A percentile compares a stretch with the other conserved stretches of the same genome.
These are phyloP conservation scores for Ophiocordyceps sinensis DNA, from an alignment of 2,329 filamentous ascomycete species.

Conservation along the genomic window DNA sequence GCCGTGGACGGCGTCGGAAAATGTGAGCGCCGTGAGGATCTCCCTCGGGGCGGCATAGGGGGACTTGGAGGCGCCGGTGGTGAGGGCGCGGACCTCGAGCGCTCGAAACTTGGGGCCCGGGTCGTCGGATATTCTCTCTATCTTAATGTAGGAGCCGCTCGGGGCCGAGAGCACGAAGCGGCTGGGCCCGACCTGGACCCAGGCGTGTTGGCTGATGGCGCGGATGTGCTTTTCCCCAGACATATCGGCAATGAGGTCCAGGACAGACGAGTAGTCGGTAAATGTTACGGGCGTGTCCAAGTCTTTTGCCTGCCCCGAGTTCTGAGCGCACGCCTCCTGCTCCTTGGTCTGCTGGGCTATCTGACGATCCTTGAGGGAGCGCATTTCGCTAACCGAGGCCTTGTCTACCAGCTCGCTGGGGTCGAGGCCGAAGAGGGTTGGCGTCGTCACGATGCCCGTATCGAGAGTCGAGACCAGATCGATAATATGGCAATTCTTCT, in stretches of 20 bases:
- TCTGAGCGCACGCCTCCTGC: conserved; percentile 3
- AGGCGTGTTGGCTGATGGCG: conserved; percentile 58
- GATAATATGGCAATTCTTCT: conserved; percentile 84
- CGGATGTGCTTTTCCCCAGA: conserved; percentile 68
- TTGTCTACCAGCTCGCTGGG: conserved; percentile 60
- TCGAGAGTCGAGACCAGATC: conserved; percentile 84
- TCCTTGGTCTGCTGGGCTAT: conserved; percentile 22
- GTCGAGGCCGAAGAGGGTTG: conserved; percentile 85
- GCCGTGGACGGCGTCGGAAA: conserved; percentile 66
- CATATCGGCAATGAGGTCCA: conserved; percentile 75
- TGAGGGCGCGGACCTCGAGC: conserved; percentile 34
- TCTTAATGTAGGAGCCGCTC: conserved; percentile 44
- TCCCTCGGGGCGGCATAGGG: conserved; percentile 56
- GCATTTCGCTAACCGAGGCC: conserved; percentile 49
- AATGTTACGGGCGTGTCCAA: conserved; percentile 48
- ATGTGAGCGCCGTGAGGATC: conserved; percentile 49
- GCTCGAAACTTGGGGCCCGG: conserved; percentile 22
- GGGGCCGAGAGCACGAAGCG: conserved; percentile 58
- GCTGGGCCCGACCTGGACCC: conserved; percentile 63
- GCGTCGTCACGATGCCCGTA: conserved; percentile 76
- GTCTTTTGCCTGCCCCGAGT: neutral
- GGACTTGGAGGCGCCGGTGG: conserved; percentile 27
- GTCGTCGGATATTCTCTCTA: conserved; percentile 25
- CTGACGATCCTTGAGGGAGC: conserved; percentile 33
- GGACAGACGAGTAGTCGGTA: conserved; percentile 83